Percentiles rank a stretch among this genome's conserved stretches.
Evolutionary conservation across 495 filamentous ascomycete species (phyloP).

Genomic region (Aspergillus saccharolyticus): DNA sequence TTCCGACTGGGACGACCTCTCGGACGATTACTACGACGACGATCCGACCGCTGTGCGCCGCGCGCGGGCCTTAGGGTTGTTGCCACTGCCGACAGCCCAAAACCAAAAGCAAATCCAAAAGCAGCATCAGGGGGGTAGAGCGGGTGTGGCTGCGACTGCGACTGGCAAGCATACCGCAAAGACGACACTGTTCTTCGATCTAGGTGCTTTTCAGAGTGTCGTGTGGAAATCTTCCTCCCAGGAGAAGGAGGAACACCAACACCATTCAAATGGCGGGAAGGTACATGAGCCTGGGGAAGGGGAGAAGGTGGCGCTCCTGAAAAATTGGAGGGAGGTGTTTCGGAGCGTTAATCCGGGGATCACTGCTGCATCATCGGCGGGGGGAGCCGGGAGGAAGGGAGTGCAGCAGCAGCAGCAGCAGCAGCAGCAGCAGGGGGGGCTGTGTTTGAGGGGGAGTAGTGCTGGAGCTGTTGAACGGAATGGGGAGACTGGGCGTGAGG

Average conservation of each 20-base stretch:
- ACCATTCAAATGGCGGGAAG: conserved; percentile 19
- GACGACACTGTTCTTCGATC: conserved; percentile 14
- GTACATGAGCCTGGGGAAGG: conserved; percentile 36
- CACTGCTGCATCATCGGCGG: conserved; percentile 22
- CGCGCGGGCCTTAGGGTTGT: conserved; percentile 15
- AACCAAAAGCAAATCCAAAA: neutral
- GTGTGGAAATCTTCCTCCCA: conserved; percentile 34
- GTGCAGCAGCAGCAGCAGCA: neutral
- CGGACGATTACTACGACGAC: conserved; percentile 49
- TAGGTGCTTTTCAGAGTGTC: conserved; percentile 34
- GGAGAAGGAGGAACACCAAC: conserved; percentile 19
- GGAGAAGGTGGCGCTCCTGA: conserved; percentile 42
- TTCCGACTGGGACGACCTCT: conserved; percentile 48
- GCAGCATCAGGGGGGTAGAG: too few relatives aligned
- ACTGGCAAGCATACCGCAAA: conserved; percentile 7
- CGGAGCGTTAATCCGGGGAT: conserved; percentile 32
- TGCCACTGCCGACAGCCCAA: neutral
- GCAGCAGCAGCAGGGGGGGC: neutral
- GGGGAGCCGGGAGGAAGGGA: neutral
- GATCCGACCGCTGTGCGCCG: conserved; percentile 31
- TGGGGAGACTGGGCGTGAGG: neutral
- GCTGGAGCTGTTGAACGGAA: neutral
- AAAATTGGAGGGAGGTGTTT: conserved; percentile 51
- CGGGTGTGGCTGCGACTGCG: neutral
- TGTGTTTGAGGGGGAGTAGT: neutral